phyloP scores from a whole-genome alignment of 495 filamentous ascomycete genomes.

The Neurospora sp. region DNA sequence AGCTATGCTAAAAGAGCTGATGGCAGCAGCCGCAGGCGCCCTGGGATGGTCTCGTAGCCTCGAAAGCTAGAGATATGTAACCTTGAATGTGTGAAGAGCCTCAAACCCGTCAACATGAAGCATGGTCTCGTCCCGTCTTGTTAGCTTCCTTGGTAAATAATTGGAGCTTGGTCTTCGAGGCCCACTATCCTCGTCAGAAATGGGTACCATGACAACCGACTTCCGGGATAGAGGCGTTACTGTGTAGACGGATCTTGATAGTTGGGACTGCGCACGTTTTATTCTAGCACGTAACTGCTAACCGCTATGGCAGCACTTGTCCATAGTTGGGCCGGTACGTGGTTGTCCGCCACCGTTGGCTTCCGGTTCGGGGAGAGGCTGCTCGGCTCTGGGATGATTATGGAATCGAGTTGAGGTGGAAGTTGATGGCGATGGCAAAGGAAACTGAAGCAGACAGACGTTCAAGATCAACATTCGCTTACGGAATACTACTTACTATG shows the following conservation, averaged over 20 bases:
- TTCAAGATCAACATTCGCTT: not conserved
- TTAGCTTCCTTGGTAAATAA: not conserved
- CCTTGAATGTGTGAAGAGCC: not conserved
- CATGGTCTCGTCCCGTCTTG: not conserved
- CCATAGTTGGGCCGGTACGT: not conserved
- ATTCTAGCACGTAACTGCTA: not conserved
- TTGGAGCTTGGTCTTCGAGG: not conserved
- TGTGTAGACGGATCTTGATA: not conserved
- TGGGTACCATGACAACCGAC: not conserved
- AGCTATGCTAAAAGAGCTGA: not conserved
- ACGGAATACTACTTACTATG: not conserved
- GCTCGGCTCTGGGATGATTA: not conserved
- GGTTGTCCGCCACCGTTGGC: not conserved
- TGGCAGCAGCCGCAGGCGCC: not conserved
- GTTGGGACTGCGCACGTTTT: not conserved
- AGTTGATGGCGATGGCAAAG: not conserved
- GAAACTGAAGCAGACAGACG: not conserved
- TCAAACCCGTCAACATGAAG: not conserved
- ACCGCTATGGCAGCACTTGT: not conserved
- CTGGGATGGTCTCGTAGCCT: not conserved
- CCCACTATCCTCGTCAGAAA: not conserved
- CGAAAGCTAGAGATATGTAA: not conserved
- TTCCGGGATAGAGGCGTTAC: not conserved
- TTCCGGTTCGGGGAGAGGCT: not conserved
- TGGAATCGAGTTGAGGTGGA: not conserved